Base-by-base conservation (phyloP, 2,329 filamentous ascomycete genomes). In the Neopestalotiopsis rosae region DNA sequence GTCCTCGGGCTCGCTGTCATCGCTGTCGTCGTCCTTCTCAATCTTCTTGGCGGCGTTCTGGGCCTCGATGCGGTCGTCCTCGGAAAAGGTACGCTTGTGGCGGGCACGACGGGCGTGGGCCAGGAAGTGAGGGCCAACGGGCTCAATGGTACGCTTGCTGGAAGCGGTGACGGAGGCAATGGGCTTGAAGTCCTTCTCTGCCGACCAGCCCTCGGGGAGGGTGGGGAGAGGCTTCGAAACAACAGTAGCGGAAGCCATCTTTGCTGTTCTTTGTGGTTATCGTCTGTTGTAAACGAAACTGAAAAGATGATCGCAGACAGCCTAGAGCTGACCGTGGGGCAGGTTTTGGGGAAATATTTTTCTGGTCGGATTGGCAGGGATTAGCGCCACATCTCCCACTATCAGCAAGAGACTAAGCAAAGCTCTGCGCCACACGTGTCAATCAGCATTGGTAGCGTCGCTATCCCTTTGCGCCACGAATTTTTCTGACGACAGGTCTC, bases 11-110 rank as follows among this genome's bases (percentile, higher is more conserved):
- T 99, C 96, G 83, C 94, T 97, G 81, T 97, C 94, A 71, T 98
- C 95, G 77, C 92, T 93, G 72, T 91, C 91, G 69, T 98, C 94
- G 67, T 94, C 93, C 72, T 96, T 93, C 83, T 98, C 95, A 67
- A 97, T 90, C 83, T 97, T 98, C 90, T 97, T 97, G 79, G 95
- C 94, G 75, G 92, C 94, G 82, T 97, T 91, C 83, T 97, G 93
- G 63, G 96, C 96, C 86, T 98, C 94, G 79, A 99, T 97, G 74
- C 95, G 93, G 82, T 99, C 96, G 83, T 99, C 96, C 85, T 99
- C 95, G 78, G 94, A 97, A 85, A 99, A 99, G 65, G 96, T 99
- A 79, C 96, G 94, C 87, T 97, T 94, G 85, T 98, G 95, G 73
- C 95, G 92, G 83, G 94, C 94, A 83, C 96, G 93, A 79, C 96